A percentile compares a stretch with the other conserved stretches of the same genome.
These are phyloP conservation scores for Tieghemiomyces parasiticus DNA, from an alignment of 192 early-diverging fungal genomes.

Conservation along the genomic window DNA sequence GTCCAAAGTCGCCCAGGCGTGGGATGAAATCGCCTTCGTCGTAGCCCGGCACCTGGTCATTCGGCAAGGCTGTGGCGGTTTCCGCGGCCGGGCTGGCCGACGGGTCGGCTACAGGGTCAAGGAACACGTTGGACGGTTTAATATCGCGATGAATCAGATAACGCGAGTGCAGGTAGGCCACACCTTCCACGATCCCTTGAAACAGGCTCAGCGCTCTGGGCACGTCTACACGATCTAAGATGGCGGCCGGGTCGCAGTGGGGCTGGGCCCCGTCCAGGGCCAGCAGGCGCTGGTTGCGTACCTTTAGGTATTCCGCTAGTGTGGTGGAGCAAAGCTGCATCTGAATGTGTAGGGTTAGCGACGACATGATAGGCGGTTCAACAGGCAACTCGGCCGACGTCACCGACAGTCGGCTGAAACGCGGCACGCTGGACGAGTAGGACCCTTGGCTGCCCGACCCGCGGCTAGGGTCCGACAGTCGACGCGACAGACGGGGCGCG, in stretches of 20 bases:
- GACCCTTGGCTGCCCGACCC: not conserved
- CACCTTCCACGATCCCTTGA: constrained; percentile 57
- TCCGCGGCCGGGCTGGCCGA: constrained; percentile 19
- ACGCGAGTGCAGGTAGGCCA: constrained; percentile 34
- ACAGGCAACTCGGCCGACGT: too few relatives aligned
- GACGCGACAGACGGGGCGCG: not conserved
- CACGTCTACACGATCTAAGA: constrained; percentile 33
- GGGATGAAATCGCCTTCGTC: constrained; percentile 23
- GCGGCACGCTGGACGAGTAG: not conserved
- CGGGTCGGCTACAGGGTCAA: constrained; percentile 33
- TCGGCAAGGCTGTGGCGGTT: constrained; percentile 18
- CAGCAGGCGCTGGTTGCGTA: constrained; percentile 41
- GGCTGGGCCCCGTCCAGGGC: constrained; percentile 12
- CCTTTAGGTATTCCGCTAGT: constrained; percentile 46
- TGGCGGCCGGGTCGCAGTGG: constrained; percentile 12
- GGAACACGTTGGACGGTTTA: constrained; percentile 74
- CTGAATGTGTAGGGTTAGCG: constrained; percentile 57
- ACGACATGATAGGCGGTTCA: too few relatives aligned
- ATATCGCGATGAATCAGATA: constrained; percentile 68
- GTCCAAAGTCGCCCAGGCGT: constrained; percentile 57
- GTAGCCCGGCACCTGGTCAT: constrained; percentile 21
- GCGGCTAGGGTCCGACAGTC: not conserved
- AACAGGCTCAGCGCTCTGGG: constrained; percentile 44
- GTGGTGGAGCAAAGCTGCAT: constrained; percentile 86
- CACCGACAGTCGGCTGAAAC: too few relatives aligned